These are phyloP conservation scores for Mytilinidion resinicola DNA, from an alignment of 495 filamentous ascomycete genomes.

Conservation along the genomic window DNA sequence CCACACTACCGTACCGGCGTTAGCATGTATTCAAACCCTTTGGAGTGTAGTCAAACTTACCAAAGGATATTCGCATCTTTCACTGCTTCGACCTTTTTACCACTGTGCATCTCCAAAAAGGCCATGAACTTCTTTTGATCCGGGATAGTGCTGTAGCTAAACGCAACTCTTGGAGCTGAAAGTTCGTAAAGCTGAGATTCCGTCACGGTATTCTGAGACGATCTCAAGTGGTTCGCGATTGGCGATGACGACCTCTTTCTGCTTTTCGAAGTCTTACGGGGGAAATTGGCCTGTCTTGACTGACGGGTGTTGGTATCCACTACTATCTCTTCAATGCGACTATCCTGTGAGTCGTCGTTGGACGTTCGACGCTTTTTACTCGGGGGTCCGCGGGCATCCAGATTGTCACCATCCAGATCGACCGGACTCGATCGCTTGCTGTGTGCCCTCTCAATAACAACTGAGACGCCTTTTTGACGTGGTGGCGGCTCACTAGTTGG, in stretches of 20 bases:
- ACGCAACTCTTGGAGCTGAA: conserved; percentile 23
- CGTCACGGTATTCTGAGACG: background rate
- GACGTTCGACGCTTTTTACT: background rate
- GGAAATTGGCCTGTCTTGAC: background rate
- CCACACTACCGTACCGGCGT: conserved; percentile 23
- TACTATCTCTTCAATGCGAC: conserved; percentile 1
- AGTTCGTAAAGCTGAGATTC: conserved; percentile 17
- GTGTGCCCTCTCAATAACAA: too few species aligned
- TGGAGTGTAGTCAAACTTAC: conserved; percentile 1
- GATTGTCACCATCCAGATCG: too few species aligned
- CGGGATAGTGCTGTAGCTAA: conserved; percentile 31
- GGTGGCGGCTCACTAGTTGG: too few species aligned
- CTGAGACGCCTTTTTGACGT: too few species aligned
- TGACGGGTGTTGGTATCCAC: background rate
- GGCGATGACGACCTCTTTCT: background rate
- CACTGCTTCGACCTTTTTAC: conserved; percentile 18
- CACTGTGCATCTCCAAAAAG: conserved; percentile 34
- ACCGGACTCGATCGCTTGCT: too few species aligned
- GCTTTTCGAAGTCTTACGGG: background rate
- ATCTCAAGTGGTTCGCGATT: background rate
- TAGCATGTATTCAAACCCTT: background rate
- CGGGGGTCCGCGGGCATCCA: background rate
- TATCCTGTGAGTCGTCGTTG: background rate
- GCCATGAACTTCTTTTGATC: conserved; percentile 18
- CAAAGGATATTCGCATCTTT: conserved; percentile 33